Evolutionary conservation across 2,329 filamentous ascomycete species (phyloP).

Genomic region (Penicillium brasilianum): DNA sequence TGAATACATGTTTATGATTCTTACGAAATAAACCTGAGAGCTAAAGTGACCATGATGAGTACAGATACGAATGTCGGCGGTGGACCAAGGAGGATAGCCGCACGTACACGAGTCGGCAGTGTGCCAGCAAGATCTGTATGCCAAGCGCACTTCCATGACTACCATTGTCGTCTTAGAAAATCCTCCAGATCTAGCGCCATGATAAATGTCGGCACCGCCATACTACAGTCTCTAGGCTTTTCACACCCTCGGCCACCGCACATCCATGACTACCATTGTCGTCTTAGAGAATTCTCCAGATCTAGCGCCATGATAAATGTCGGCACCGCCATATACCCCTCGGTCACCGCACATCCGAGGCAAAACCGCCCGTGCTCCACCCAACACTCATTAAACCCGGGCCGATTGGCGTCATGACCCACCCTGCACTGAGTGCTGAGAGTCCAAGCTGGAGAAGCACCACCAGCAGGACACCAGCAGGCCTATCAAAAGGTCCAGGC

Average conservation of each 20-base stretch:
- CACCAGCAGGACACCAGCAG: background rate
- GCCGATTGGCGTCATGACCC: conserved; percentile 1
- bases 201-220: background rate
- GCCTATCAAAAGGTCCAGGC: background rate
- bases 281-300: background rate
- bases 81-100: background rate
- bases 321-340: background rate
- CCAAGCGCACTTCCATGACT: too few relatives aligned
- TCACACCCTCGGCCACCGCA: conserved; percentile 7
- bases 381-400: background rate
- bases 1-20: background rate
- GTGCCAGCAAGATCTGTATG: too few relatives aligned
- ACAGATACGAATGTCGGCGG: background rate
- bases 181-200: background rate
- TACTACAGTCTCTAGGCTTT: too few relatives aligned
- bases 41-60: background rate
- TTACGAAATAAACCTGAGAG: background rate
- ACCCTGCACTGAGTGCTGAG: background rate
- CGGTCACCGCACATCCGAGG: conserved; percentile 8
- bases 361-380: background rate
- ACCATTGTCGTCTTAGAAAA: background rate
- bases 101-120: background rate
- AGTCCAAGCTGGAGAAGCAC: background rate
- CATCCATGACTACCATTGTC: too few relatives aligned
- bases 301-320: background rate